Base-by-base conservation (phyloP, 139 green algal genomes). In the Chlorella sp. region DNA sequence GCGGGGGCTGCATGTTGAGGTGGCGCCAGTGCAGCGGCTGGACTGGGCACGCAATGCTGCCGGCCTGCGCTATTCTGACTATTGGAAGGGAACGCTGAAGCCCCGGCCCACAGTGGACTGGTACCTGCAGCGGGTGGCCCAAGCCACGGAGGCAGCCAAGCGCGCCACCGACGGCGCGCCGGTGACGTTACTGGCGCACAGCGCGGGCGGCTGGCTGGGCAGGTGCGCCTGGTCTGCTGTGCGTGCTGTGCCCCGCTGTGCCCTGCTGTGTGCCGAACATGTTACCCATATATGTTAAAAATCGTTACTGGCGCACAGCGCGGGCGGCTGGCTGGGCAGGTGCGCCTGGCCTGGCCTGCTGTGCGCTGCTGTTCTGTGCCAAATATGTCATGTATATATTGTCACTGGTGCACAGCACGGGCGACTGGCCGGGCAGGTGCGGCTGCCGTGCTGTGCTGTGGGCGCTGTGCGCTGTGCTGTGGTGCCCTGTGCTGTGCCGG, bases 61-160 rank as follows among this genome's bases (percentile, higher is more conserved):
- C 0, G 97, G 97, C 0, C 89, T 99, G 0, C 89, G 93, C 28
- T 94, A 98, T 78, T 24, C 69, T 9, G 95, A 94, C 64, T 99
- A 98, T 94, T 99, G 98, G 98, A 90, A 86, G 39, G 97, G 97
- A 14, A 98, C 94, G 1, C 93, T 99, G 4, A 94, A 96, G 84
- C 98, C 98, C 12, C 89, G 98, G 21, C 84, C 84, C 39, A 88
- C 84, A 12, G 97, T 99, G 3, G 95, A 99, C 93, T 99, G 98
- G 96, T 98, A 98, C 86, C 89, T 99, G 86, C 66, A 95, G 0
- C 89, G 93, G 0, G 92, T 98, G 24, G 86, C 92, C 16, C 68
- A 86, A 28, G 95, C 96, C 9, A 91, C 98, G 71, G 93, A 96
- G 26, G 81, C 81, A 18, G 92, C 96, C 3, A 96, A 97, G 85